A percentile compares a stretch with the other conserved stretches of the same genome.
Evolutionary conservation across 2,329 filamentous ascomycete genomes (phyloP).

Genomic region (Cucurbitaria berberidis): DNA sequence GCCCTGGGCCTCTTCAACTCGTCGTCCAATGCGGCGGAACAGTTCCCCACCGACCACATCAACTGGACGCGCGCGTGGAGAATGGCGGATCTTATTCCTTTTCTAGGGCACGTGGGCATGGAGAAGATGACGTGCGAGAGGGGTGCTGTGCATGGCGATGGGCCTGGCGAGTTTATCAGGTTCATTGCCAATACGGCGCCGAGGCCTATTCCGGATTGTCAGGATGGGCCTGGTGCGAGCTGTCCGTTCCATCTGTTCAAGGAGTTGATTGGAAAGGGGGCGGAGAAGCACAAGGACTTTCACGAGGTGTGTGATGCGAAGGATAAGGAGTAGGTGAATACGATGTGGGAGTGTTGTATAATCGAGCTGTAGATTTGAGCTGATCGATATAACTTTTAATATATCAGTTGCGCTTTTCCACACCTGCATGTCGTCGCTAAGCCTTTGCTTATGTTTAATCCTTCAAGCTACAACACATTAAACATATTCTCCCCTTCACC

Average conservation of each 20-base stretch:
- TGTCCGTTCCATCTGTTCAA: conserved; percentile 55
- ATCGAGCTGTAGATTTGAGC: not conserved
- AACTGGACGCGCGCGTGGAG: conserved; percentile 70
- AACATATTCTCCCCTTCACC: no score
- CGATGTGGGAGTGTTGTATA: not conserved
- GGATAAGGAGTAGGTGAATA: not conserved
- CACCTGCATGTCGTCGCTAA: no score
- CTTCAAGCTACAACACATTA: no score
- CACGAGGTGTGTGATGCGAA: conserved; percentile 39
- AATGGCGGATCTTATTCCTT: conserved; percentile 67
- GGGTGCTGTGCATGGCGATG: conserved; percentile 54
- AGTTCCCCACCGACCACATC: conserved; percentile 60
- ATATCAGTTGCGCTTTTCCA: no score
- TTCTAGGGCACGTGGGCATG: conserved; percentile 69
- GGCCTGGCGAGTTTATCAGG: conserved; percentile 57
- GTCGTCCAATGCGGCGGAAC: conserved; percentile 68
- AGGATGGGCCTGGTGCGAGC: conserved; percentile 57
- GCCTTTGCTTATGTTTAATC: no score
- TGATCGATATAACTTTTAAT: not conserved
- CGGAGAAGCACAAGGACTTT: conserved; percentile 40
- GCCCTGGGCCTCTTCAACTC: conserved; percentile 74
- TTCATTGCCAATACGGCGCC: conserved; percentile 59
- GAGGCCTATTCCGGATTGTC: conserved; percentile 55
- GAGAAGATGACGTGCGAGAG: conserved; percentile 66
- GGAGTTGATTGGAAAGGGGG: conserved; percentile 51